Conservation (phyloP, 2,329 filamentous ascomycete species). For the Ramichloridium luteum region DNA sequence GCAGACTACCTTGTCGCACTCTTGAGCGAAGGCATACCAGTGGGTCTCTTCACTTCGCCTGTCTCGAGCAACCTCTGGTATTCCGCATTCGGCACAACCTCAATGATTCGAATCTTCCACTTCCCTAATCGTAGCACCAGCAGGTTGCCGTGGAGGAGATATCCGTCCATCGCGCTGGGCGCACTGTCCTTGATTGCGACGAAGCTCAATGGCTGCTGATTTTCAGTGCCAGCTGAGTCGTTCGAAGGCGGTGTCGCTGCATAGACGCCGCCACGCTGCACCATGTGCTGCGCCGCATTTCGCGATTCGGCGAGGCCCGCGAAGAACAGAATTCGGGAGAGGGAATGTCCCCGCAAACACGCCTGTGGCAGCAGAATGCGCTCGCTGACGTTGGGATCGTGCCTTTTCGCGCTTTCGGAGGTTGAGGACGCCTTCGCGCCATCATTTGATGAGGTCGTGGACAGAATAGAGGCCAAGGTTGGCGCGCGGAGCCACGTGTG, state of each 20-base stretch:
- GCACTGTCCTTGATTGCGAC: slow-evolving; percentile 49
- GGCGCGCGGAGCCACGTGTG: slow-evolving; percentile 36
- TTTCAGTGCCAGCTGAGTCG: slow-evolving; percentile 20
- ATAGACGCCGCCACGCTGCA: slow-evolving; percentile 24
- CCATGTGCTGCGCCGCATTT: slow-evolving; percentile 20
- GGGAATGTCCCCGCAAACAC: slow-evolving; percentile 16
- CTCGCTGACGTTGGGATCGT: slow-evolving; percentile 13
- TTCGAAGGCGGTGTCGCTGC: slow-evolving; percentile 13
- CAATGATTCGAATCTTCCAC: slow-evolving; percentile 46
- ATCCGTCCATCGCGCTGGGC: slow-evolving; percentile 43
- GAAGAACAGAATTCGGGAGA: slow-evolving; percentile 21
- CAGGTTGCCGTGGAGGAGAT: slow-evolving; percentile 15
- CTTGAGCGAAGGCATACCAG: too few relatives aligned
- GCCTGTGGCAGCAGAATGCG: slow-evolving; percentile 18
- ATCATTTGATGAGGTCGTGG: neutral
- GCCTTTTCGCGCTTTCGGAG: neutral
- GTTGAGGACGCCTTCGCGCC: slow-evolving; percentile 1
- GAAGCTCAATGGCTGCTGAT: slow-evolving; percentile 45
- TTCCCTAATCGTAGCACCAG: slow-evolving; percentile 48
- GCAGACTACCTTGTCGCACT: too few relatives aligned
- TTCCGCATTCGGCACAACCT: slow-evolving; percentile 42
- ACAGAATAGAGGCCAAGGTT: slow-evolving; percentile 13
- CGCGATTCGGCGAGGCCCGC: slow-evolving; percentile 22
- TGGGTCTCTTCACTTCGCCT: too few relatives aligned
- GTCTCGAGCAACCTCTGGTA: too few relatives aligned